These are phyloP conservation scores for Candida boidinii DNA, from an alignment of 805 yeast species.

Conservation along the genomic window DNA sequence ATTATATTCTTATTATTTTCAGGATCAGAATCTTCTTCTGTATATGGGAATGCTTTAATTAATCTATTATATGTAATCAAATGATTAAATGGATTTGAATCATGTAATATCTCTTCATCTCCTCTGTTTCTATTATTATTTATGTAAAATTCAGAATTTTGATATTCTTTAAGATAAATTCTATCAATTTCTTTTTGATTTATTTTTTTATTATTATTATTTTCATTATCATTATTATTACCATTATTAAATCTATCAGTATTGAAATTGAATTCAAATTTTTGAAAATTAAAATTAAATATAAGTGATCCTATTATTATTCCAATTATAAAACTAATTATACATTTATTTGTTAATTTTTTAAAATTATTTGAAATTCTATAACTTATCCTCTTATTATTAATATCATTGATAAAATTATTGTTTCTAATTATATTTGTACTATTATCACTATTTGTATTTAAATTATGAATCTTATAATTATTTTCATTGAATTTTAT, in stretches of 20 bases:
- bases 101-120: conserved; percentile 39
- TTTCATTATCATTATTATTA: conserved; percentile 10
- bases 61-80: conserved; percentile 8
- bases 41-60: conserved; percentile 9
- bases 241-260: conserved; percentile 5
- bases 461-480: too few relatives aligned
- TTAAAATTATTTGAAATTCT: too few relatives aligned
- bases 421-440: too few relatives aligned
- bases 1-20: background rate
- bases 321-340: too few relatives aligned
- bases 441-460: too few relatives aligned
- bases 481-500: too few relatives aligned
- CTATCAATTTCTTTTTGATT: too few relatives aligned
- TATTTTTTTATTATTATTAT: background rate
- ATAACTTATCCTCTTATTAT: too few relatives aligned
- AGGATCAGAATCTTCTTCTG: conserved; percentile 3
- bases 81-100: conserved; percentile 20
- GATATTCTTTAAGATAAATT: conserved; percentile 5
- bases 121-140: conserved; percentile 20
- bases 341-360: too few relatives aligned
- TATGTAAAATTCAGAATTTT: conserved; percentile 24
- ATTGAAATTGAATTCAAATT: conserved; percentile 5
- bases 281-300: conserved; percentile 1
- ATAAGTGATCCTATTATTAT: conserved; percentile 2
- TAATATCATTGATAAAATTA: too few relatives aligned